Base-by-base conservation (phyloP, 306 rosid genomes). In the Inga laurina region DNA sequence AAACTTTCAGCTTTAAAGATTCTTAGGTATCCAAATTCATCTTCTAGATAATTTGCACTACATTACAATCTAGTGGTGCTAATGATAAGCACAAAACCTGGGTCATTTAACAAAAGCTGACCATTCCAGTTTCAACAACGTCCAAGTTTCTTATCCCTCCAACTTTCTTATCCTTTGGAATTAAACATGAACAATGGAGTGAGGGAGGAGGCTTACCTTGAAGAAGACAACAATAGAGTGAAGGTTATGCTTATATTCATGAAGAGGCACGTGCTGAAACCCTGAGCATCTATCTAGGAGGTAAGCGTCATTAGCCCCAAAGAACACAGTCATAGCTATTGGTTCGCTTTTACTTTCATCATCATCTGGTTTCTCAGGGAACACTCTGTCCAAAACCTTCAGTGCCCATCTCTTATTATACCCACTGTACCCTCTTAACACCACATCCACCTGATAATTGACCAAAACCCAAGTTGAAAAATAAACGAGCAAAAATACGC, bases 341-440 rank as follows among this genome's bases (percentile, higher is more conserved):
- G 27, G 27, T 27, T 27, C 27, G 27, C 98, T 54, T 21, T 64
- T 39, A 76, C 22, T 16, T 18, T 16, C 86, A 35, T 21, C 89
- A 64, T 80, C 69, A 14, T 64, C 85, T n/a, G 46, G 83, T 18
- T 86, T 72, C 21, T 37, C 76, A 22, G 91, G 90, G 74, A 94
- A 93, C 52, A 91, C 90, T 83, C 72, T 92, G 52, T 90, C 92
- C 74, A 93, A 22, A 72, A 94, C 97, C 91, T 89, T 88, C 84
- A 88, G 13, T 3, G 89, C 93, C 98, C 97, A 94, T 81, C 94
- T 83, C 0, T 93, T 94, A 81, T 93, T 94, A 89, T 94, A 94
- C 39, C 98, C 98, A 11, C 97, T 88, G n/a, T 94, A 92, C 73
- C 98, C 98, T n/a, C 27, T 27, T 27, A 27, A 1, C 27, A 27